Evolutionary conservation across 2,329 filamentous ascomycete genomes (phyloP).

Genomic region (Trichoderma atrobrunneum): DNA sequence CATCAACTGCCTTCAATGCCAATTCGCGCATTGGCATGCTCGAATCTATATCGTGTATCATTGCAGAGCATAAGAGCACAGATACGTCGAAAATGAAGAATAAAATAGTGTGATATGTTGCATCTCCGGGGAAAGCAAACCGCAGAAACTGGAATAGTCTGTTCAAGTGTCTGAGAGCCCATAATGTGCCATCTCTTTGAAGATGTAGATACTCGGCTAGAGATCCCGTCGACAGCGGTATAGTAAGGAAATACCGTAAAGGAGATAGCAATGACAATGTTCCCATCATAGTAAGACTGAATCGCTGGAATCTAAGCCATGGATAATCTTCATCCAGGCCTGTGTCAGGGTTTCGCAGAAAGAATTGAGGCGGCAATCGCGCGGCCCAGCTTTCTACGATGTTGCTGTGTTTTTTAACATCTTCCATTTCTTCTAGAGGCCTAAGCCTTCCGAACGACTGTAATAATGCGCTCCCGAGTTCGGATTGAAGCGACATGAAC

Average conservation of each 20-base stretch:
- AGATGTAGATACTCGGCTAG: slow-evolving; percentile 36
- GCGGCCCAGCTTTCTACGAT: slow-evolving; percentile 43
- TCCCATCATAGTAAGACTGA: slow-evolving; percentile 43
- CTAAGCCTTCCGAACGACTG: slow-evolving; percentile 32
- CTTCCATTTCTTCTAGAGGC: slow-evolving; percentile 28
- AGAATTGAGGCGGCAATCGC: slow-evolving; percentile 42
- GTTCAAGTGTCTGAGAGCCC: slow-evolving; percentile 42
- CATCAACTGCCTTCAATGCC: slow-evolving; percentile 39
- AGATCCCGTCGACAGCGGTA: slow-evolving; percentile 29
- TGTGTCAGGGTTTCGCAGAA: slow-evolving; percentile 39
- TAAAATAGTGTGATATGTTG: slow-evolving; percentile 48
- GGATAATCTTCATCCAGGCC: slow-evolving; percentile 39
- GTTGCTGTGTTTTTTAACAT: slow-evolving; percentile 33
- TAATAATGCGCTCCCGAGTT: slow-evolving; percentile 33
- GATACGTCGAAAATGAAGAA: slow-evolving; percentile 53
- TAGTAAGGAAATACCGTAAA: slow-evolving; percentile 45
- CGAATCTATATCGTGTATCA: slow-evolving; percentile 47
- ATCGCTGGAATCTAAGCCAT: slow-evolving; percentile 46
- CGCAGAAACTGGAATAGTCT: slow-evolving; percentile 42
- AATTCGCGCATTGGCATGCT: slow-evolving; percentile 41
- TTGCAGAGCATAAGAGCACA: slow-evolving; percentile 48
- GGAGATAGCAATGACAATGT: slow-evolving; percentile 46
- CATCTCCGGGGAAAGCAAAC: slow-evolving; percentile 41
- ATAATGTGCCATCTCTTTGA: slow-evolving; percentile 42
- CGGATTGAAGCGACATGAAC: slow-evolving; percentile 38